Conservation (phyloP, 257 asterid species). For the Fraxinus anomala region DNA sequence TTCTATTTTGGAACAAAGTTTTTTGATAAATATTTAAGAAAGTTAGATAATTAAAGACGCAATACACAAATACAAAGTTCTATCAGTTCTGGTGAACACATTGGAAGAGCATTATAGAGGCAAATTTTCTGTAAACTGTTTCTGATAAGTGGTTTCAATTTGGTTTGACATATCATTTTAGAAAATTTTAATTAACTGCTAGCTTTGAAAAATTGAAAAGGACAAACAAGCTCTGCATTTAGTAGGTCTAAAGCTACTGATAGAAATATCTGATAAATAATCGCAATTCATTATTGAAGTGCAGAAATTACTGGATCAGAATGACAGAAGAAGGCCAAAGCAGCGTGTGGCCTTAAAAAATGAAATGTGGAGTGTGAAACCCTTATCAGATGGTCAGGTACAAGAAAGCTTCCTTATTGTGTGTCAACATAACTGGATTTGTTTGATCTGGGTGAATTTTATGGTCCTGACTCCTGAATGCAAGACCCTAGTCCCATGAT, state of each 20-base stretch:
- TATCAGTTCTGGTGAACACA: neutral
- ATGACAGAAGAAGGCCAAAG: slow-evolving; percentile 62
- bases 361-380: slow-evolving; percentile 89
- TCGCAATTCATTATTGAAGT: slow-evolving; percentile 39
- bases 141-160: neutral
- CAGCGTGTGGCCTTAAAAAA: slow-evolving; percentile 85
- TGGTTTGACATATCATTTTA: slow-evolving; percentile 21
- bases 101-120: neutral
- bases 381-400: slow-evolving; percentile 96
- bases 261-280: slow-evolving; percentile 16
- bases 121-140: slow-evolving; percentile 1
- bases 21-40: neutral
- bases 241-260: slow-evolving; percentile 10
- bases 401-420: slow-evolving; percentile 15
- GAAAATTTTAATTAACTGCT: neutral
- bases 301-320: slow-evolving; percentile 92
- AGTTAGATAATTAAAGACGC: neutral
- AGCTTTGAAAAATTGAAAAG: neutral
- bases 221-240: neutral
- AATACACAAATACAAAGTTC: neutral
- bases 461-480: slow-evolving; percentile 14
- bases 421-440: slow-evolving; percentile 15
- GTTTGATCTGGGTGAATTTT: slow-evolving; percentile 18
- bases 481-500: slow-evolving; percentile 10
- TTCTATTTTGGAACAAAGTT: neutral